A percentile compares a stretch with the other conserved stretches of the same genome.
These are phyloP conservation scores for Vigna mungo DNA, from an alignment of 306 rosid species.

Conservation along the genomic window DNA sequence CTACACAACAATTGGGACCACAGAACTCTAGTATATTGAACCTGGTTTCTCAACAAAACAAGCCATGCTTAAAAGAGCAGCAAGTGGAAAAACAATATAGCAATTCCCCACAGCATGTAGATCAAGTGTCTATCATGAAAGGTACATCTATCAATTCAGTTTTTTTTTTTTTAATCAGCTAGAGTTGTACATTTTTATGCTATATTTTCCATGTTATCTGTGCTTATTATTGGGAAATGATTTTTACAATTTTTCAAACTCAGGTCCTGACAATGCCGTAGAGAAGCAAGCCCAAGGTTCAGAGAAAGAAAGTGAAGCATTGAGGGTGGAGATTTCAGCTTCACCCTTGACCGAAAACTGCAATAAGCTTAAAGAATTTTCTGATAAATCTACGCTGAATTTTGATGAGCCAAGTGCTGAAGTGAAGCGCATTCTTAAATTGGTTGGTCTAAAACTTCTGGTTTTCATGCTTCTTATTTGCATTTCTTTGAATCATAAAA, in stretches of 20 bases:
- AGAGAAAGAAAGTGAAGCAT: conserved; percentile 12
- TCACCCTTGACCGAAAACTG: conserved; percentile 31
- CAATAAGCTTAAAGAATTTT: conserved; percentile 28
- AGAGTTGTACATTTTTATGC: conserved; percentile 15
- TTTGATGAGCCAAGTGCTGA: conserved; percentile 40
- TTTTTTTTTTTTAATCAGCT: neutral
- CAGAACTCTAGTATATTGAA: too few species aligned
- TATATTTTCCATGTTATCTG: conserved; percentile 20
- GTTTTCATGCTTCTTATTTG: conserved; percentile 5
- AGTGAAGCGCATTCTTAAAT: conserved; percentile 39
- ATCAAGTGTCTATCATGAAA: conserved; percentile 10
- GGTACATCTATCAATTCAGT: conserved; percentile 33
- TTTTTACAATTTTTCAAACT: conserved; percentile 18
- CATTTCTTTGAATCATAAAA: conserved; percentile 4
- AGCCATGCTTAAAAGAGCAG: too few species aligned
- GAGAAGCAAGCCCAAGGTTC: conserved; percentile 2
- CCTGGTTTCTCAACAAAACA: too few species aligned
- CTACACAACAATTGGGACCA: too few species aligned
- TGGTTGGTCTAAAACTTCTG: conserved; percentile 45
- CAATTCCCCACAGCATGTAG: conserved; percentile 13
- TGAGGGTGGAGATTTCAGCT: conserved; percentile 30
- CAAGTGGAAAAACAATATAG: conserved; percentile 22
- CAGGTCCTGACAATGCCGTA: conserved; percentile 22
- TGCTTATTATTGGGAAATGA: conserved; percentile 25
- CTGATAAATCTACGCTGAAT: conserved; percentile 1